A percentile compares a stretch with the other conserved stretches of the same genome.
These are phyloP conservation scores for Phytophthora brassicae DNA, from an alignment of 352 stramenopile species.

Conservation along the genomic window DNA sequence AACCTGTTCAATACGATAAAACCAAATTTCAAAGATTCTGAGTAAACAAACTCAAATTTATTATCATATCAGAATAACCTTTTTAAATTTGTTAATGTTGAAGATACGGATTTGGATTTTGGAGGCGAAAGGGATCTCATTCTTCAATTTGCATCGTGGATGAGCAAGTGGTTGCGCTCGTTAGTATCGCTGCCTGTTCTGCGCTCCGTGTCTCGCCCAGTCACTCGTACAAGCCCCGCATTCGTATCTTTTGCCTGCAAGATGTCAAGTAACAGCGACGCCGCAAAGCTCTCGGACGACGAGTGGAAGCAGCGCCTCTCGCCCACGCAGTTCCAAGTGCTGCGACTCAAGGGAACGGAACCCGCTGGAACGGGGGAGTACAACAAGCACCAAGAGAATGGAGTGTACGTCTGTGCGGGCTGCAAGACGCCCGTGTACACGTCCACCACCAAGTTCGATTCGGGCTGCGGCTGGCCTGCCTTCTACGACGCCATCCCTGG, in stretches of 20 bases:
- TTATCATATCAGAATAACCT: no score
- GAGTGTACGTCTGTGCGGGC: constrained; percentile 86
- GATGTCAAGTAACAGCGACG: constrained; percentile 47
- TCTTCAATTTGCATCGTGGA: constrained; percentile 26
- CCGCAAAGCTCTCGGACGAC: constrained; percentile 53
- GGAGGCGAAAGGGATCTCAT: no score
- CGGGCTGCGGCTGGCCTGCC: constrained; percentile 88
- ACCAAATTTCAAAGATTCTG: no score
- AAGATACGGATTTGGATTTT: no score
- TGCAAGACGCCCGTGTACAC: constrained; percentile 89
- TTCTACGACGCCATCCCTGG: constrained; percentile 91
- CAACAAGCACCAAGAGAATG: constrained; percentile 86
- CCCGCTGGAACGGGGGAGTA: constrained; percentile 86
- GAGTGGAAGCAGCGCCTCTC: constrained; percentile 86
- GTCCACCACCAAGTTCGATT: constrained; percentile 90
- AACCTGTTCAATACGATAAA: no score
- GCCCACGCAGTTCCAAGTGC: constrained; percentile 81
- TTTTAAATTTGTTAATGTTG: no score
- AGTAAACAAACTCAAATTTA: no score
- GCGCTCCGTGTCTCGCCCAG: constrained; percentile 3
- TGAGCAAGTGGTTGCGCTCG: constrained; percentile 33
- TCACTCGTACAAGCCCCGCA: background rate
- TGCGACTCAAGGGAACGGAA: constrained; percentile 91
- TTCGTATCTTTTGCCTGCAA: constrained; percentile 25
- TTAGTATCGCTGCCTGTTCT: constrained; percentile 18